Base-by-base conservation (phyloP, 805 yeast species). In the Hanseniaspora pseudoguilliermondii region DNA sequence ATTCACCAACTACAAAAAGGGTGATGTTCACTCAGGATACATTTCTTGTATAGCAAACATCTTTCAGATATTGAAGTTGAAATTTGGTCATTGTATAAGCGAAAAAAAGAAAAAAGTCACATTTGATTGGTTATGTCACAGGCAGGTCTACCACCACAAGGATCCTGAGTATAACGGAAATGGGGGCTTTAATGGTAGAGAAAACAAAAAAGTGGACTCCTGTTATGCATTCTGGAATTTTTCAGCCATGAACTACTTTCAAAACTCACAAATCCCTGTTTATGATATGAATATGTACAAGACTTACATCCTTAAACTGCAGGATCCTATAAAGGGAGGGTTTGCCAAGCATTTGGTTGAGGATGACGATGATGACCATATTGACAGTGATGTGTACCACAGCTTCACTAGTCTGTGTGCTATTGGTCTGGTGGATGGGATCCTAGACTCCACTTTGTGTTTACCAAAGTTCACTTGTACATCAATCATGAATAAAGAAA, bases 171-270 rank as follows among this genome's bases (percentile, higher is more conserved):
- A 51, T 0, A 69, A 65, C 2, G 91, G 84, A 63, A 69, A 69
- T 53, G 96, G 96, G 1, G 91, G 91, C 0, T 81, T 86, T 65
- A 86, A 88, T 66, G 97, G 97, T 1, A 73, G 97, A 48, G 81
- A 79, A n/a, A 87, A 87, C 66, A 89, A 89, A 66, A 76, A 74
- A 57, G 84, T 84, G 3, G 97, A 89, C 67, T 84, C 95, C 0
- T 89, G 97, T 70, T 89, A 89, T 64, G 78, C 84, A 7, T 89
- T 88, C 75, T 89, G 96, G 96, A 77, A 80, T 47, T 62, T 80
- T 16, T 90, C 79, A 2, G 72, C 86, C 5, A 69, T 87, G 59
- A 61, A 64, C 1, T 61, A 83, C 15, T 61, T 86, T 25, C 49
- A 44, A 34, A 21, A 44, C 16, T 38, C 49, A 42, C 44, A 21